Base-by-base conservation (phyloP, 345 rosid genomes). In the Gossypium ekmanianum region DNA sequence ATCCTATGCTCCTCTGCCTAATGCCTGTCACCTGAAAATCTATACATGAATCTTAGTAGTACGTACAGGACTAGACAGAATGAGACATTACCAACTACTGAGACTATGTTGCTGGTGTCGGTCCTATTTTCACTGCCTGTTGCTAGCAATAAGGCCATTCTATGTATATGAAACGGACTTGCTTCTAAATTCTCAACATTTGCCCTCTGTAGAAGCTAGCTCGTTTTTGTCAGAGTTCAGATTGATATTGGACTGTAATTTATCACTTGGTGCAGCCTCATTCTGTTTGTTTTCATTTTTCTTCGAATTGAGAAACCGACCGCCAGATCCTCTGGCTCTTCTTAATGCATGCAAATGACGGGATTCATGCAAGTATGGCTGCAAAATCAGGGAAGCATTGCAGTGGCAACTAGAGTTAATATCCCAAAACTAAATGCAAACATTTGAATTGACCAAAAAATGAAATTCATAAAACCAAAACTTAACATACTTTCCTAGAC, bases 331-430 rank as follows among this genome's bases (percentile, higher is more conserved):
- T 79, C 99, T 93, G 34, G 98, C 98, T 76, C 99, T 83, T 88
- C 83, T 87, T 68, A 95, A 78, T 5, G 99, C 99, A 86, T 95
- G 99, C 77, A 85, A 83, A 88, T 95, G 98, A 1, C 99, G 93
- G 75, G 99, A 95, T 77, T 95, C 99, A 69, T 95, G 99, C 87
- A 95, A 79, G 80, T 95, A 95, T 18, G 99, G 98, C 99, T 95
- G 91, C 86, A 75, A 62, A 44, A 75, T 22, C 14, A 22, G 34
- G 3, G 29, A 11, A 58, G 61, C 74, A 59, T 11, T 26, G 54
- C 58, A 69, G 24, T 44, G 50, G 54, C 7, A 22, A 76, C 80
- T 9, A 45, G 45, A 74, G 74, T 74, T 64, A 61, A 75, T 34
- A 22, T 55, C 10, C 44, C 3, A 61, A 6, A 52, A 63, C 18